Evolutionary conservation across 495 filamentous ascomycete species (phyloP).

Genomic region (Penicillium pulvis): DNA sequence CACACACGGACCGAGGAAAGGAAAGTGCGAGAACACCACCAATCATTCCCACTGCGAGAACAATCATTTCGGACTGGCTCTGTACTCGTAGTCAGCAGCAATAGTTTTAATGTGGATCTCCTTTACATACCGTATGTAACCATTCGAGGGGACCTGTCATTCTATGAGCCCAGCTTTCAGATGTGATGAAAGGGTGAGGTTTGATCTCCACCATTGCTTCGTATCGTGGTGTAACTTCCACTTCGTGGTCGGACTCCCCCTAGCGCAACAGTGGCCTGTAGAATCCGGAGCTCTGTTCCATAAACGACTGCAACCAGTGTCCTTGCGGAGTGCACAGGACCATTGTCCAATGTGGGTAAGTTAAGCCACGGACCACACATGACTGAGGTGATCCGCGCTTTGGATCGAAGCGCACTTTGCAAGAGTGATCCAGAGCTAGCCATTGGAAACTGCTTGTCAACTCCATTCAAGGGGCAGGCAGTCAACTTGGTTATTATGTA

Average conservation of each 20-base stretch:
- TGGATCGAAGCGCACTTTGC: constrained; percentile 25
- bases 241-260: background rate
- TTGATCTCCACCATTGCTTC: constrained; percentile 10
- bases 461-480: constrained; percentile 19
- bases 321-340: constrained; percentile 15
- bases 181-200: constrained; percentile 21
- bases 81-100: constrained; percentile 14
- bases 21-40: constrained; percentile 28
- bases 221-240: constrained; percentile 5
- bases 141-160: constrained; percentile 42
- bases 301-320: constrained; percentile 33
- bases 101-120: background rate
- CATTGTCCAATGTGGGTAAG: background rate
- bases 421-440: constrained; percentile 34
- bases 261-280: constrained; percentile 30
- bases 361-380: constrained; percentile 44
- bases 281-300: constrained; percentile 32
- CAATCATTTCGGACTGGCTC: constrained; percentile 18
- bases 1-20: constrained; percentile 22
- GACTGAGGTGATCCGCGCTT: constrained; percentile 26
- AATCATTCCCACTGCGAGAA: constrained; percentile 26
- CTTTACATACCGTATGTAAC: constrained; percentile 34
- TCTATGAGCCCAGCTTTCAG: constrained; percentile 15
- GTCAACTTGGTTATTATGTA: constrained; percentile 32
- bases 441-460: constrained; percentile 13